These are phyloP conservation scores for Phalaenopsis aphrodite DNA, from an alignment of 106 monocot genomes.

Conservation along the genomic window DNA sequence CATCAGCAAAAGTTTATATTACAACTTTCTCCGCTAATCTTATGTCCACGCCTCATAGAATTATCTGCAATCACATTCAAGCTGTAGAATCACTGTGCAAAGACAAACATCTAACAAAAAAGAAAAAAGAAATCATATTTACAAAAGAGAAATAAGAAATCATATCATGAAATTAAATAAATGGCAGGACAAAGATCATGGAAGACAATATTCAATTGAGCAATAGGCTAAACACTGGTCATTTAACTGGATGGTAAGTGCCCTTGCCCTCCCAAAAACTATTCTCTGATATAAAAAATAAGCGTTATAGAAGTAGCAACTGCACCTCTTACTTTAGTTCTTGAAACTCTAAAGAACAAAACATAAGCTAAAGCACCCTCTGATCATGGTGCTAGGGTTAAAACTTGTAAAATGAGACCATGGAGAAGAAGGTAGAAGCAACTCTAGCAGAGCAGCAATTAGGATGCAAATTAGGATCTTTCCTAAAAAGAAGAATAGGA, in stretches of 20 bases:
- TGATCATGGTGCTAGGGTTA: neutral
- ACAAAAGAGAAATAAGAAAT: neutral
- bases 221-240: neutral
- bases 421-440: neutral
- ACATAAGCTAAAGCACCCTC: neutral
- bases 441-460: neutral
- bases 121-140: neutral
- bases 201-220: neutral
- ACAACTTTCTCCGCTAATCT: neutral
- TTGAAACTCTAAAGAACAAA: neutral
- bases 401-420: neutral
- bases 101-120: neutral
- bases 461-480: neutral
- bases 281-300: neutral
- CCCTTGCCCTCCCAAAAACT: neutral
- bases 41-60: neutral
- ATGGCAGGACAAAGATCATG: neutral
- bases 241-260: neutral
- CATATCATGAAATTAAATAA: neutral
- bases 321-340: neutral
- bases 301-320: neutral
- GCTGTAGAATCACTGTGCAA: neutral
- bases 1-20: neutral
- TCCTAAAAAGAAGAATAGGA: neutral
- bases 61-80: slow-evolving; percentile 3